phyloP scores from a whole-genome alignment of 2,329 filamentous ascomycete genomes.

The Exophiala xenobiotica region DNA sequence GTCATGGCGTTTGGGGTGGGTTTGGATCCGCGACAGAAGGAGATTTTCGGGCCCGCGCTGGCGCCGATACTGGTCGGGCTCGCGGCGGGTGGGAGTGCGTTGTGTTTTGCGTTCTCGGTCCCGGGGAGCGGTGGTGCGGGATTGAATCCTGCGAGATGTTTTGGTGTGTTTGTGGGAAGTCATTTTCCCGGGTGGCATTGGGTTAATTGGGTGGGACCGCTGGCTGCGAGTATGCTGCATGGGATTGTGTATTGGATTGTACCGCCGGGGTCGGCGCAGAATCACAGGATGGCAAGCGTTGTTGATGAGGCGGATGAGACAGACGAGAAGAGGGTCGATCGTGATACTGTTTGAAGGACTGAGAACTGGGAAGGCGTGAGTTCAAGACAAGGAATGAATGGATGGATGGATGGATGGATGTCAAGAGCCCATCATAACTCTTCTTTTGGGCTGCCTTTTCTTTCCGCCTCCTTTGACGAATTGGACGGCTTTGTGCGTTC shows the following conservation, averaged over 20 bases:
- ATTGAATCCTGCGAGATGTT: constrained; percentile 48
- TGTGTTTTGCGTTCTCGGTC: constrained; percentile 41
- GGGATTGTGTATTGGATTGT: constrained; percentile 35
- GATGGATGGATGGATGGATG: no score
- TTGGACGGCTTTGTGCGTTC: constrained; percentile 65
- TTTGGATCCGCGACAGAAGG: constrained; percentile 53
- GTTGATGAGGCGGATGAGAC: not conserved
- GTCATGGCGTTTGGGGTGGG: constrained; percentile 55
- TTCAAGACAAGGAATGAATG: no score
- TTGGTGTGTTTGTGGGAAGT: constrained; percentile 43
- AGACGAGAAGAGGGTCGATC: constrained; percentile 8
- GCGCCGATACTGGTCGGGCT: constrained; percentile 51
- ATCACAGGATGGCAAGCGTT: not conserved
- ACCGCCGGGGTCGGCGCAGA: constrained; percentile 23
- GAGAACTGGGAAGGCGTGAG: no score
- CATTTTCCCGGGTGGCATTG: constrained; percentile 39
- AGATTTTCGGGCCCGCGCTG: constrained; percentile 51
- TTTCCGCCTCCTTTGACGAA: constrained; percentile 40
- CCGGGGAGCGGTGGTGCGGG: constrained; percentile 46
- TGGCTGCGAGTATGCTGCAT: constrained; percentile 35
- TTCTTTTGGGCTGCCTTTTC: constrained; percentile 25
- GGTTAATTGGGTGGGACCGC: constrained; percentile 40
- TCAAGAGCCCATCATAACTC: constrained; percentile 23
- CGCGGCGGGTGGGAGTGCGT: constrained; percentile 39
- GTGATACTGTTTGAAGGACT: constrained; percentile 10